Evolutionary conservation across 1,284 basidiomycete species (phyloP).

Genomic region (Ganoderma sinense): DNA sequence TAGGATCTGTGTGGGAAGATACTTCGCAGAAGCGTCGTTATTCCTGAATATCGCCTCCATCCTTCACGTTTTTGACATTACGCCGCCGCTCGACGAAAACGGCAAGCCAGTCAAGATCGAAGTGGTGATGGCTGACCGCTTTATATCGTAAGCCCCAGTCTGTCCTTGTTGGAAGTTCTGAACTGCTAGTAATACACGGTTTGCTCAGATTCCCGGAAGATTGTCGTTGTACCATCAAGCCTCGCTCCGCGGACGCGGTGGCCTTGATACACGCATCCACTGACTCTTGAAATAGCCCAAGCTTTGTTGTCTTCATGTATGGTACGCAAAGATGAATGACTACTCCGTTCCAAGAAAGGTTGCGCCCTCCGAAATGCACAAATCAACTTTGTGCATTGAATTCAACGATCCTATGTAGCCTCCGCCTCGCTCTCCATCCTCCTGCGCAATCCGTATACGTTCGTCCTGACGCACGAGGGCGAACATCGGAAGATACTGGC

Average conservation of each 20-base stretch:
- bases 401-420: not conserved
- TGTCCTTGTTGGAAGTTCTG: not conserved
- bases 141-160: conserved; percentile 5
- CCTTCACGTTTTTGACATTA: conserved; percentile 28
- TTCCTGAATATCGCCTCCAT: conserved; percentile 28
- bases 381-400: too few species aligned
- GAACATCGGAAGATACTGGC: not conserved
- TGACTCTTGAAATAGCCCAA: not conserved
- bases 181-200: not conserved
- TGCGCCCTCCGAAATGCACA: too few species aligned
- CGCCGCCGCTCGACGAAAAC: conserved; percentile 1
- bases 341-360: not conserved
- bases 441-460: not conserved
- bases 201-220: conserved; percentile 30
- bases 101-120: not conserved
- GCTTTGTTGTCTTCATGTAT: not conserved
- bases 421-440: not conserved
- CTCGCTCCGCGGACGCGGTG: not conserved
- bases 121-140: not conserved
- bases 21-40: conserved; percentile 23
- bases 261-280: not conserved
- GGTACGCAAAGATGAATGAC: not conserved
- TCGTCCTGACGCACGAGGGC: not conserved
- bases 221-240: not conserved
- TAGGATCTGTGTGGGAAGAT: conserved; percentile 5